Percentiles rank a stretch among this genome's conserved stretches.
Conservation (phyloP, 345 rosid species). For the Conringia planisiliqua region DNA sequence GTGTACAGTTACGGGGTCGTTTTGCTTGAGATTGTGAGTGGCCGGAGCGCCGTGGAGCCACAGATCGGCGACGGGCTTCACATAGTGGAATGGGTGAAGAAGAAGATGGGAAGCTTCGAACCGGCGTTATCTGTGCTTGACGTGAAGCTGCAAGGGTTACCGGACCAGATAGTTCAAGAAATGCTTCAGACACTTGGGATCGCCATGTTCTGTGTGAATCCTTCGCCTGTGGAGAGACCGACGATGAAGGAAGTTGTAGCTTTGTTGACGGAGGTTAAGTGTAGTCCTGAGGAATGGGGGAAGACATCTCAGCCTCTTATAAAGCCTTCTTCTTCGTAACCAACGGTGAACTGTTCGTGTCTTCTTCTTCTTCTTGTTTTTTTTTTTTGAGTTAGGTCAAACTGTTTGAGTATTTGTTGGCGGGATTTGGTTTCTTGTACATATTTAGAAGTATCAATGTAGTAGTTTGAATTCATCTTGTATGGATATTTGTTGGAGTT, state of each 20-base stretch:
- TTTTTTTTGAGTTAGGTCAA: background rate
- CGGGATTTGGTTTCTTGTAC: constrained; percentile 48
- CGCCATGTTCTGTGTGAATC: constrained; percentile 94
- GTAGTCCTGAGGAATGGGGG: constrained; percentile 86
- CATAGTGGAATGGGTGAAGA: constrained; percentile 96
- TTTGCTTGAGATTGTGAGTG: constrained; percentile 79
- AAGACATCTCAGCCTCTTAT: constrained; percentile 87
- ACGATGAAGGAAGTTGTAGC: constrained; percentile 98
- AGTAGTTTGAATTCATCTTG: background rate
- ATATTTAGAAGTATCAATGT: constrained; percentile 44
- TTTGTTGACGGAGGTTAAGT: constrained; percentile 82
- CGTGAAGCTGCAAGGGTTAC: constrained; percentile 70
- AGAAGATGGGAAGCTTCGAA: constrained; percentile 96
- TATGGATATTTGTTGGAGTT: constrained; percentile 15
- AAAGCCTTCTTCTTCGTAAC: constrained; percentile 63
- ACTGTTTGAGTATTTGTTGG: constrained; percentile 7
- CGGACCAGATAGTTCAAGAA: constrained; percentile 89
- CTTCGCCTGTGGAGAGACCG: constrained; percentile 80
- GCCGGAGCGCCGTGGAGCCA: constrained; percentile 73
- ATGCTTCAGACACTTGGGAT: constrained; percentile 94
- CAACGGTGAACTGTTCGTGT: constrained; percentile 31
- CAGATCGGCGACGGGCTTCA: constrained; percentile 74
- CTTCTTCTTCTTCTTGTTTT: constrained; percentile 1
- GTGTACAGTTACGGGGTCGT: constrained; percentile 93
- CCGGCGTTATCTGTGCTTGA: constrained; percentile 75